Evolutionary conservation across 1,139 yeast species (phyloP), one percentile per base, ranked within the genome.

Genomic region (Eremothecium gossypii): DNA sequence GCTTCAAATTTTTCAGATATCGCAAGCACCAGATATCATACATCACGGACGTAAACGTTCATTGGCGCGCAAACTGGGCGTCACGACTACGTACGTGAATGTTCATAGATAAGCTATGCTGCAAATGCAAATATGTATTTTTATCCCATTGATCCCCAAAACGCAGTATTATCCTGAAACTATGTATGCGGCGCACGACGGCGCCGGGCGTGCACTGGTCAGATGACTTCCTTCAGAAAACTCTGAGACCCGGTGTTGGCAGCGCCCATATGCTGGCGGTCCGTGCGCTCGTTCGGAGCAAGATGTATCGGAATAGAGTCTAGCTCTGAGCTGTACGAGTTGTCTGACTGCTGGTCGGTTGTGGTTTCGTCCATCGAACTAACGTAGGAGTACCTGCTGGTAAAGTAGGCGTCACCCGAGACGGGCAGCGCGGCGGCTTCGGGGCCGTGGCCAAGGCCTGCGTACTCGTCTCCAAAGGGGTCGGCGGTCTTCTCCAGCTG

Each of bases 401-500:
- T 14, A 20, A 32, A 32, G 35, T 12, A 11, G 20, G 20, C n/a
- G n/a, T 32, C 23, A 7, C 20, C 20, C 23, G 35, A 11, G 31
- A 29, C 11, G 5, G 31, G 13, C 31, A n/a, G 13, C 11, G 31
- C 31, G 5, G 31, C 13, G 31, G 11, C 6, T 11, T 29, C n/a
- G 8, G 12, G 20, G 35, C 23, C n/a, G n/a, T 7, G 12, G 7
- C 28, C 28, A 57, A 59, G 3, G 49, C 42, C n/a, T 52, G 50
- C n/a, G 59, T 57, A 13, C 40, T 57, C 61, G 30, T 55, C 53
- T 32, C 47, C 53, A 34, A 55, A 59, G 8, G 62, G 61, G 17
- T 32, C 20, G 5, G 35, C 13, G n/a, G 20, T 5, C 13, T 32
- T 20, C 13, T 29, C 31, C 5, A 7, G 13, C 6, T 3, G 23